These are phyloP conservation scores for Camelina neglecta DNA, from an alignment of 345 rosid species.

Conservation along the genomic window DNA sequence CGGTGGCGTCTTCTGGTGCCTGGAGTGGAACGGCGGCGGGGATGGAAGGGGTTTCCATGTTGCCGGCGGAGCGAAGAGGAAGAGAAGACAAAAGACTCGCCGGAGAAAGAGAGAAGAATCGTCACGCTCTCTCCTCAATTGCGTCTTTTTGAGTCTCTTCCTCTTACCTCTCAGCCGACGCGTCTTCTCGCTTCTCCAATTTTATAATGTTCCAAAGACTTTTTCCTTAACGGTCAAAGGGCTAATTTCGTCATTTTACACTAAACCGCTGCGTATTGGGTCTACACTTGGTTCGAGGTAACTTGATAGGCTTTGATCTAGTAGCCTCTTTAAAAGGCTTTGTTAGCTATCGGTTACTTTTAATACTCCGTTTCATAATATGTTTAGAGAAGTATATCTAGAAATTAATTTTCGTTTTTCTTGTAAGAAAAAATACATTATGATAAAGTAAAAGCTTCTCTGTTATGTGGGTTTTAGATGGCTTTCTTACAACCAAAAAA, in stretches of 20 bases:
- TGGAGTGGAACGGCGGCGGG: conserved; percentile 32
- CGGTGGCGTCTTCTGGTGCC: conserved; percentile 14
- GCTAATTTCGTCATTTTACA: background rate
- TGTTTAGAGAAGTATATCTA: too few relatives aligned
- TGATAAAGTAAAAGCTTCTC: too few relatives aligned
- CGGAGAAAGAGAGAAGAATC: conserved; percentile 37
- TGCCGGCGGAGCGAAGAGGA: conserved; percentile 37
- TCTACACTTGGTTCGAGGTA: background rate
- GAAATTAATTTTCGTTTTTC: background rate
- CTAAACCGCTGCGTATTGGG: background rate
- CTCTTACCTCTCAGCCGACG: conserved; percentile 45
- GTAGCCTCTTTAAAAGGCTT: background rate
- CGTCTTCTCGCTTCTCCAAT: conserved; percentile 18
- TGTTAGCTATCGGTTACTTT: too few relatives aligned
- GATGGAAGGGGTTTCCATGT: conserved; percentile 47
- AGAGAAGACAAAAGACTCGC: conserved; percentile 39
- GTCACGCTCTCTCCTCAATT: background rate
- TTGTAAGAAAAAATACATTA: too few relatives aligned
- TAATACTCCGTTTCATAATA: too few relatives aligned
- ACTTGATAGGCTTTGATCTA: conserved; percentile 11
- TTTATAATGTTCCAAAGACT: conserved; percentile 23
- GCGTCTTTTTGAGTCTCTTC: conserved; percentile 31
- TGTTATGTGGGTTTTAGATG: too few relatives aligned
- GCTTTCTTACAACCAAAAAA: too few relatives aligned
- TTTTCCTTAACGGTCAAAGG: conserved; percentile 34